phyloP scores from a whole-genome alignment of 2,329 filamentous ascomycete genomes.

The Microcyclospora pomicola region DNA sequence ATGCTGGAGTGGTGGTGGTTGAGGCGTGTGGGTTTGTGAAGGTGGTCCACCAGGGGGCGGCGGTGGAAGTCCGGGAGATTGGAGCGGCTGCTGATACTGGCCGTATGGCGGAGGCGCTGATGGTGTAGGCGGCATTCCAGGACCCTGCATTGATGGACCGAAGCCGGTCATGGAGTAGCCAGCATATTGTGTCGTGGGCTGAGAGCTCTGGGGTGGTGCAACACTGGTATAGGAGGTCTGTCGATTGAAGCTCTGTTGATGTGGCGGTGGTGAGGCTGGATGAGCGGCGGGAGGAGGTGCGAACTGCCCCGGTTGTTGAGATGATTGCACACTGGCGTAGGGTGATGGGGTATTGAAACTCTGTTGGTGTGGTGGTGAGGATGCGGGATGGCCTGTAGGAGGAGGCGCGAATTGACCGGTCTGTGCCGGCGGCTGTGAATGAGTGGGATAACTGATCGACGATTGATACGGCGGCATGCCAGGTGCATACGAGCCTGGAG shows the following conservation, averaged over 20 bases:
- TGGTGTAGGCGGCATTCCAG: slow-evolving; percentile 16
- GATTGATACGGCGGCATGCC: too few relatives aligned
- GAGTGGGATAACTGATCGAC: too few relatives aligned
- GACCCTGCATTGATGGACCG: neutral
- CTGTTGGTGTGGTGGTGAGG: slow-evolving; percentile 9
- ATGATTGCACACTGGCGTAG: too few relatives aligned
- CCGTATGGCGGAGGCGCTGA: slow-evolving; percentile 21
- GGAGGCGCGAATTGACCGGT: slow-evolving; percentile 14
- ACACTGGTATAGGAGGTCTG: slow-evolving; percentile 11
- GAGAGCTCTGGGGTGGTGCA: slow-evolving; percentile 3
- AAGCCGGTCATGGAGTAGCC: slow-evolving; percentile 17
- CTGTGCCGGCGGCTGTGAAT: slow-evolving; percentile 3
- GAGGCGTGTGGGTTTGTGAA: too few relatives aligned
- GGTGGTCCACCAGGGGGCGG: slow-evolving; percentile 6
- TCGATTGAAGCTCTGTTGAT: slow-evolving; percentile 21
- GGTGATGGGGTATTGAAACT: too few relatives aligned
- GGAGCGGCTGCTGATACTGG: slow-evolving; percentile 21
- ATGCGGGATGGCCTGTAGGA: slow-evolving; percentile 6
- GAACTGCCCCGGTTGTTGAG: slow-evolving; percentile 6
- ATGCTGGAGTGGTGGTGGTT: slow-evolving; percentile 18
- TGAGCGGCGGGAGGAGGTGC: slow-evolving; percentile 8
- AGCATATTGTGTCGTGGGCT: slow-evolving; percentile 22
- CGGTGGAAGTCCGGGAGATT: slow-evolving; percentile 26
- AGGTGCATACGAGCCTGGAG: too few relatives aligned
- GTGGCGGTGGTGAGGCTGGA: slow-evolving; percentile 12